Conservation (phyloP, 306 rosid genomes). For the Vachellia pachyceras region DNA sequence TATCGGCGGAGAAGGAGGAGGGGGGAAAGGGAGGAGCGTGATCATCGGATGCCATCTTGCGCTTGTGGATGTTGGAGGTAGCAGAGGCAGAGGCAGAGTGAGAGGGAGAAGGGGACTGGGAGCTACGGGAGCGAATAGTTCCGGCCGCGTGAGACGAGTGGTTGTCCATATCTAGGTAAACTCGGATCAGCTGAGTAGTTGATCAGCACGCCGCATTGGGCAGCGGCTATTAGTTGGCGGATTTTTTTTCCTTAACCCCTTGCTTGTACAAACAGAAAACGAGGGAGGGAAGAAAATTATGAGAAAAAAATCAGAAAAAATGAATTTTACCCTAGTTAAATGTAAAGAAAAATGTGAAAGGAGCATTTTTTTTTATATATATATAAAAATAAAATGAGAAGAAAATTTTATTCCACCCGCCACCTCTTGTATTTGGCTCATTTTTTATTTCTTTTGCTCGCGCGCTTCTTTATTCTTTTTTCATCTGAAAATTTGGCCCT, state of each 20-base stretch:
- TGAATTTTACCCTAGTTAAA: no score
- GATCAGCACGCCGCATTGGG: neutral
- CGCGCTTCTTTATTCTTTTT: no score
- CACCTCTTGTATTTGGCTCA: no score
- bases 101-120: slow-evolving; percentile 93
- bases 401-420: no score
- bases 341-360: no score
- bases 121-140: slow-evolving; percentile 83
- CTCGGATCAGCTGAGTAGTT: neutral
- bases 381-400: no score
- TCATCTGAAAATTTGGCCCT: no score
- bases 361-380: no score
- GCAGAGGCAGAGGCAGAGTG: slow-evolving; percentile 97
- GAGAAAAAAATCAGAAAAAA: no score
- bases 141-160: slow-evolving; percentile 79
- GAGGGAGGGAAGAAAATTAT: no score
- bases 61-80: slow-evolving; percentile 90
- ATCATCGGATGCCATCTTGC: slow-evolving; percentile 78
- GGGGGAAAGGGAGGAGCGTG: slow-evolving; percentile 94
- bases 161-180: slow-evolving; percentile 58
- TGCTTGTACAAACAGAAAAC: no score
- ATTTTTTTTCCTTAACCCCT: neutral
- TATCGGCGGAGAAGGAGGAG: slow-evolving; percentile 90
- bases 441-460: no score
- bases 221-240: neutral